Conservation (phyloP, 208 protist genomes). For the Leishmania gerbilli region DNA sequence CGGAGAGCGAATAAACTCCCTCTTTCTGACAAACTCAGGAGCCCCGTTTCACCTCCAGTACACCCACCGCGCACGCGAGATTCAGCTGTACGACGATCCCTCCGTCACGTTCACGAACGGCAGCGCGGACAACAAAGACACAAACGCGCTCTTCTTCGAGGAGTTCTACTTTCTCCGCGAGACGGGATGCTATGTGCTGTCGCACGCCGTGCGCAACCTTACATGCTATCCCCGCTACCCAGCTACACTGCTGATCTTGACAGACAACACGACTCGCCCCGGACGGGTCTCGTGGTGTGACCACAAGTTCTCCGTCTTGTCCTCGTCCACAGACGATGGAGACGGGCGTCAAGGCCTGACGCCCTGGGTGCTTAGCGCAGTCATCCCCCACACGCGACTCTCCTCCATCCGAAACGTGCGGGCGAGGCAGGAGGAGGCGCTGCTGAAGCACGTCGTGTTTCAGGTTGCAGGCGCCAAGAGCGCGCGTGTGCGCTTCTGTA, state of each 20-base stretch:
- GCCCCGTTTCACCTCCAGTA: constrained; percentile 31
- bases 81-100: constrained; percentile 29
- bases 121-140: background rate
- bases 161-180: constrained; percentile 38
- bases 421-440: constrained; percentile 35
- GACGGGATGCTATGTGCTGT: constrained; percentile 49
- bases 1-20: too few relatives aligned
- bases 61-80: constrained; percentile 21
- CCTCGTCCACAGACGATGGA: constrained; percentile 28
- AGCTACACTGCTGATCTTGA: constrained; percentile 57
- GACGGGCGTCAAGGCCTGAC: constrained; percentile 41
- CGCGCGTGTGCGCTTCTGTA: constrained; percentile 41
- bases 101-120: constrained; percentile 13
- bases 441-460: constrained; percentile 64
- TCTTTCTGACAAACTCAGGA: constrained; percentile 6
- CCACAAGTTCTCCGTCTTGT: constrained; percentile 45
- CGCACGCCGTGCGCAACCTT: constrained; percentile 37
- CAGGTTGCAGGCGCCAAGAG: constrained; percentile 41
- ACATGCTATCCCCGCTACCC: constrained; percentile 33
- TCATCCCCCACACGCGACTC: constrained; percentile 57
- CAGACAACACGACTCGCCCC: constrained; percentile 66
- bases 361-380: constrained; percentile 80
- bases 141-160: constrained; percentile 16
- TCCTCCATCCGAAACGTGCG: constrained; percentile 25
- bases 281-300: constrained; percentile 56